These are phyloP conservation scores for Cutaneotrichosporon dermatis DNA, from an alignment of 1,284 basidiomycete species.

Conservation along the genomic window DNA sequence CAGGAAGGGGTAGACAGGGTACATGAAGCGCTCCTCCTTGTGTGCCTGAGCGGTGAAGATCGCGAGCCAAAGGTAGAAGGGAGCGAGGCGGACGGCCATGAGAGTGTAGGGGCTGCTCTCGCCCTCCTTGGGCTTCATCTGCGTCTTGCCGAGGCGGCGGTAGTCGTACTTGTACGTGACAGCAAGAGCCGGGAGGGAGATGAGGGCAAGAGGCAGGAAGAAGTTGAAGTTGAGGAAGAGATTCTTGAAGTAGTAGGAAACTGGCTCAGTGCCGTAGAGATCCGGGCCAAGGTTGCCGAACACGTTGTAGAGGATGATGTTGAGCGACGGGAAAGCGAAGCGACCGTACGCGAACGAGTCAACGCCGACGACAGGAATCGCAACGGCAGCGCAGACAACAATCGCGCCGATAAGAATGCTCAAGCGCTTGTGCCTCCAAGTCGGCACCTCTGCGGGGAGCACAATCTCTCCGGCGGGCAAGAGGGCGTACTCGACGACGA, in stretches of 20 bases:
- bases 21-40: constrained; percentile 99
- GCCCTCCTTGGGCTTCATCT: constrained; percentile 58
- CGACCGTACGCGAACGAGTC: constrained; percentile 87
- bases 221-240: constrained; percentile 92
- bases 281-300: constrained; percentile 67
- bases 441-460: constrained; percentile 51
- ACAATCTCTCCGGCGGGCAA: constrained; percentile 68
- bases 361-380: constrained; percentile 66
- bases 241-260: constrained; percentile 77
- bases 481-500: constrained; percentile 85
- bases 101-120: constrained; percentile 66
- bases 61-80: constrained; percentile 83
- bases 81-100: constrained; percentile 68
- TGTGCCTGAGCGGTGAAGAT: constrained; percentile 79
- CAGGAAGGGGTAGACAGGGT: constrained; percentile 83
- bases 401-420: constrained; percentile 60
- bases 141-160: constrained; percentile 67
- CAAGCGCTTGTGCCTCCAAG: constrained; percentile 63
- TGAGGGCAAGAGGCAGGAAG: constrained; percentile 70
- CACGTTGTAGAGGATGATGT: constrained; percentile 91
- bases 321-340: constrained; percentile 76
- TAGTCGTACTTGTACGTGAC: constrained; percentile 71
- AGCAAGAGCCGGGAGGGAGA: constrained; percentile 72
- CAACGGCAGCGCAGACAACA: constrained; percentile 51
- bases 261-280: constrained; percentile 88